Percentiles rank a stretch among this genome's conserved stretches.
These are phyloP conservation scores for Pharus latifolius DNA, from an alignment of 176 grass and related monocot species.

Conservation along the genomic window DNA sequence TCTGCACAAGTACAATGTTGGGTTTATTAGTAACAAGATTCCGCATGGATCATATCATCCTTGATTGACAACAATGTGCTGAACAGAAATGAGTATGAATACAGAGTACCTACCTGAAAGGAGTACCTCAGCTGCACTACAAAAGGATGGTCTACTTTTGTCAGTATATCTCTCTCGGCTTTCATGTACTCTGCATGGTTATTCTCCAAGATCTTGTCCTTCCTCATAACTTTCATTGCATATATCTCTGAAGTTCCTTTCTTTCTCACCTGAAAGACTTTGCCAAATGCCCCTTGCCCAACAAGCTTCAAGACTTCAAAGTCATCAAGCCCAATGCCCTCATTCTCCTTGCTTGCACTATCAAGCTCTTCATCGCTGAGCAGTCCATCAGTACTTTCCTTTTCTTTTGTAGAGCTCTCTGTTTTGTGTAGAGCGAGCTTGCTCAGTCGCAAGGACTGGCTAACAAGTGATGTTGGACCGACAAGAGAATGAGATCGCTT, in stretches of 20 bases:
- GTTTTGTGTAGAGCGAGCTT: constrained; percentile 44
- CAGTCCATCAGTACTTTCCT: constrained; percentile 11
- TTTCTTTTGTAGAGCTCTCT: constrained; percentile 36
- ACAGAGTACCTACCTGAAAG: constrained; percentile 59
- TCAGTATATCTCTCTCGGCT: constrained; percentile 93
- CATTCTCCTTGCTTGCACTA: constrained; percentile 1
- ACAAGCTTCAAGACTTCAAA: constrained; percentile 95
- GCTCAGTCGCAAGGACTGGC: constrained; percentile 41
- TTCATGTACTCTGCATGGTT: constrained; percentile 94
- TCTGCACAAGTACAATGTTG: constrained; percentile 39
- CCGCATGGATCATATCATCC: background rate
- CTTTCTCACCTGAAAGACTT: constrained; percentile 96
- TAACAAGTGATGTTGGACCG: constrained; percentile 63
- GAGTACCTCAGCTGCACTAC: constrained; percentile 93
- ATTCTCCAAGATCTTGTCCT: constrained; percentile 90
- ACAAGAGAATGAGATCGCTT: constrained; percentile 92
- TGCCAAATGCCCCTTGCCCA: constrained; percentile 90
- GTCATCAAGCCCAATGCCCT: constrained; percentile 70
- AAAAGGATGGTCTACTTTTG: constrained; percentile 94
- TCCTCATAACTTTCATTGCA: constrained; percentile 98
- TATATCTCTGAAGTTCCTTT: constrained; percentile 87
- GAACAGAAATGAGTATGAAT: background rate
- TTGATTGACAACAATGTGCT: background rate
- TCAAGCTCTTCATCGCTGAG: constrained; percentile 52
- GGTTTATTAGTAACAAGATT: constrained; percentile 8